Conservation (phyloP, 208 protist genomes). For the Vickermania ingenoplastis region DNA sequence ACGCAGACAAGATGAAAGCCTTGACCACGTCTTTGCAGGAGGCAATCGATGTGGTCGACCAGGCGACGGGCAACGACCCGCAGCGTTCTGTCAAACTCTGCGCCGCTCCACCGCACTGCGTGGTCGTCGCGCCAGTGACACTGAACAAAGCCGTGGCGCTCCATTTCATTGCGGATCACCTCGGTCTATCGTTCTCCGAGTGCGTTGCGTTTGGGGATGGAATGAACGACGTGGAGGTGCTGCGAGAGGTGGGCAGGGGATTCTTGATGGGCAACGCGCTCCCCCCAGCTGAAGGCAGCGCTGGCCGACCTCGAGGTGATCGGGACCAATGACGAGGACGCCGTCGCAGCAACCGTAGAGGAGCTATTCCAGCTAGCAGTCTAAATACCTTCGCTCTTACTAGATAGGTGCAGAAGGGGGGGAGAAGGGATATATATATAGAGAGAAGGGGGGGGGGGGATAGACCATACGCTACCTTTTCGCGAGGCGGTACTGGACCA, state of each 20-base stretch:
- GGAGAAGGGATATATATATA: no score
- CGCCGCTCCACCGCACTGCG: constrained; percentile 32
- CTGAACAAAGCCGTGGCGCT: constrained; percentile 57
- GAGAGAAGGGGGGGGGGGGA: no score
- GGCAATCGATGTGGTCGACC: constrained; percentile 11
- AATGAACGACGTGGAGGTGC: constrained; percentile 61
- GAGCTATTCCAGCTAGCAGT: constrained; percentile 36
- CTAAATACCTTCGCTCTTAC: neutral
- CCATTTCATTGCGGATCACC: constrained; percentile 32
- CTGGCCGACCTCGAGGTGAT: constrained; percentile 57
- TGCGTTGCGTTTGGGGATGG: constrained; percentile 68
- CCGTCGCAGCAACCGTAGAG: constrained; percentile 44
- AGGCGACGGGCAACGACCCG: constrained; percentile 5
- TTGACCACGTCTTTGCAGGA: neutral
- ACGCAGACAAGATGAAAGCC: constrained; percentile 16
- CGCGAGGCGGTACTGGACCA: no score
- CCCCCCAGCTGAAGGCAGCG: constrained; percentile 31
- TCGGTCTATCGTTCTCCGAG: constrained; percentile 35
- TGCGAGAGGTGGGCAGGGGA: constrained; percentile 41
- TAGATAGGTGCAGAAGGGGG: neutral
- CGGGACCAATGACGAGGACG: constrained; percentile 49
- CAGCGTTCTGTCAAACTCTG: constrained; percentile 28
- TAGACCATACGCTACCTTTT: no score
- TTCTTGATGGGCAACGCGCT: constrained; percentile 65
- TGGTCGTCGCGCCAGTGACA: constrained; percentile 40